A percentile compares a stretch with the other conserved stretches of the same genome.
Conservation (phyloP, 257 asterid genomes). For the Solanum lycopersicoides region DNA sequence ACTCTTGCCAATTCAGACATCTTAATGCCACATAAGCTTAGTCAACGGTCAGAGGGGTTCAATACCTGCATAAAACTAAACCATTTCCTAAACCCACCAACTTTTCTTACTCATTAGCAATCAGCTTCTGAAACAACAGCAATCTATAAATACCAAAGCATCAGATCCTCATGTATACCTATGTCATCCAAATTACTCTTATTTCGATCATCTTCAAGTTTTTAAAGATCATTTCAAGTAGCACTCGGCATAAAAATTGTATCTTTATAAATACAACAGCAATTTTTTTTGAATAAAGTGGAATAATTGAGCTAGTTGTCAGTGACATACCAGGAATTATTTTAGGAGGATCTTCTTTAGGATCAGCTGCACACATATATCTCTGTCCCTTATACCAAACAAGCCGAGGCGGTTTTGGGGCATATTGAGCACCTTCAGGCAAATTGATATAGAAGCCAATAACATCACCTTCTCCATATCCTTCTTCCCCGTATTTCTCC, state of each 20-base stretch:
- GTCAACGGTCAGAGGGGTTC: neutral
- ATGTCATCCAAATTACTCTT: neutral
- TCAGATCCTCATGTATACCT: neutral
- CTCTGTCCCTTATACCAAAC: slow-evolving; percentile 96
- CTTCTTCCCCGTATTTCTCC: slow-evolving; percentile 76
- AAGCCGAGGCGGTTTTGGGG: slow-evolving; percentile 59
- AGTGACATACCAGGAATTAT: slow-evolving; percentile 65
- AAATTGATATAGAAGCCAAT: slow-evolving; percentile 79
- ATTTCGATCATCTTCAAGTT: neutral
- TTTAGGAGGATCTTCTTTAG: slow-evolving; percentile 73
- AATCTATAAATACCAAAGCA: neutral
- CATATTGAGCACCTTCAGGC: slow-evolving; percentile 67
- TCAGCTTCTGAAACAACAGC: neutral
- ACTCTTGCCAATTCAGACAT: neutral
- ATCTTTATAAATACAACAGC: neutral
- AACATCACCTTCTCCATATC: slow-evolving; percentile 85
- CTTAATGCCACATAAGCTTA: neutral
- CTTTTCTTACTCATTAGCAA: neutral
- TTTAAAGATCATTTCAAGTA: neutral
- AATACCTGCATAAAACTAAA: neutral
- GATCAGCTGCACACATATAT: slow-evolving; percentile 52
- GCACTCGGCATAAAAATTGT: neutral
- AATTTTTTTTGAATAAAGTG: neutral
- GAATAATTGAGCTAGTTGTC: neutral
- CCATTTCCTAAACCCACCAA: neutral